Percentiles rank a stretch among this genome's conserved stretches.
Evolutionary conservation across 75 land plant species (phyloP).

Genomic region (Cunninghamia lanceolata): DNA sequence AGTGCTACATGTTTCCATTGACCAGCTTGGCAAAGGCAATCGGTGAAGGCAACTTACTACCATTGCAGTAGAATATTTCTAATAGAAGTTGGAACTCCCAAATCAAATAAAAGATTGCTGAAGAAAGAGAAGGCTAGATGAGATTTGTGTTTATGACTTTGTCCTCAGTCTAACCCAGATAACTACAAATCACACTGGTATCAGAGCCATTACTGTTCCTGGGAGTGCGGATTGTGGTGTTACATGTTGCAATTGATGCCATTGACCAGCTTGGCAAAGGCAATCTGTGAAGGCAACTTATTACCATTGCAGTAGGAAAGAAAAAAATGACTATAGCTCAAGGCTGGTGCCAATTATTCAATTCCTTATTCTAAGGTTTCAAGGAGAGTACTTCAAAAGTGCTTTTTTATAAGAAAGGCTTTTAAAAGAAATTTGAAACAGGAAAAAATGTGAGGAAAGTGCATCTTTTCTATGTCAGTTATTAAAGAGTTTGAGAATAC

Average conservation of each 20-base stretch:
- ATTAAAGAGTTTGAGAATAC: too few species aligned
- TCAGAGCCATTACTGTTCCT: too few species aligned
- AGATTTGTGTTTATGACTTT: too few species aligned
- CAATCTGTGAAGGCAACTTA: too few species aligned
- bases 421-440: background rate
- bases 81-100: background rate
- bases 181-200: background rate
- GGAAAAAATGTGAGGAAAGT: background rate
- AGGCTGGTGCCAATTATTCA: background rate
- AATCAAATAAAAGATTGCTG: background rate
- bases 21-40: too few species aligned
- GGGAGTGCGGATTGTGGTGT: too few species aligned
- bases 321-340: background rate
- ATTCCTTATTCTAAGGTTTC: background rate
- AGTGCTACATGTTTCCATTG: too few species aligned
- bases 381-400: background rate
- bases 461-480: background rate
- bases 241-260: too few species aligned
- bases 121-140: background rate
- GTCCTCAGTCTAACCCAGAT: too few species aligned
- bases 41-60: too few species aligned
- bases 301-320: too few species aligned
- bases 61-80: background rate
- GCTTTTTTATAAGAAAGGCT: background rate
- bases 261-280: too few species aligned